Percentiles rank a stretch among this genome's conserved stretches.
Conservation (phyloP, 2,329 filamentous ascomycete genomes). For the Zymoseptoria pseudotritici region DNA sequence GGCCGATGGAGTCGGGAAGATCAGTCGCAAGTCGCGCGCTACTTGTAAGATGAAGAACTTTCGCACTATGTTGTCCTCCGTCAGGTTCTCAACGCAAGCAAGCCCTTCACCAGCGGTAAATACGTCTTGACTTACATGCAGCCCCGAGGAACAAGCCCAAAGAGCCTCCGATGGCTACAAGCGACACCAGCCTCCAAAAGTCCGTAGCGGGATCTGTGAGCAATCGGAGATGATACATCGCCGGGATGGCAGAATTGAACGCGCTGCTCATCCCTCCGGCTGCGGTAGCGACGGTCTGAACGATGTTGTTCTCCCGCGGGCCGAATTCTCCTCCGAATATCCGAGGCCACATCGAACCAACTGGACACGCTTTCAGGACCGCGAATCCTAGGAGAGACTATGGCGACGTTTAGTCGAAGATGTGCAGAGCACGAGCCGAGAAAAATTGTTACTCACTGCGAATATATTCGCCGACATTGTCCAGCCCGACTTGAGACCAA, state of each 20-base stretch:
- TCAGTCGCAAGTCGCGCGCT: constrained; percentile 51
- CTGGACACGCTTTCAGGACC: constrained; percentile 49
- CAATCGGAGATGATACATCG: constrained; percentile 51
- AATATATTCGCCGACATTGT: constrained; percentile 34
- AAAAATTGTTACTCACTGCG: constrained; percentile 15
- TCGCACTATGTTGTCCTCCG: constrained; percentile 47
- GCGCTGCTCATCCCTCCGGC: constrained; percentile 51
- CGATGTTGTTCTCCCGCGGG: constrained; percentile 56
- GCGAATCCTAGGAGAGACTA: constrained; percentile 53
- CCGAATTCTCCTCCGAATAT: constrained; percentile 50
- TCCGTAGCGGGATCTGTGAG: constrained; percentile 46
- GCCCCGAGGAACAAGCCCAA: constrained; percentile 62
- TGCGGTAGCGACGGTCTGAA: constrained; percentile 53
- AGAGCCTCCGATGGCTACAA: constrained; percentile 56
- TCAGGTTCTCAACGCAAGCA: constrained; percentile 43
- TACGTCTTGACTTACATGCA: constrained; percentile 55
- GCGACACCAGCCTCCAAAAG: constrained; percentile 51
- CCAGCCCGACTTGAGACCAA: constrained; percentile 45
- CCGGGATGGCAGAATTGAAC: constrained; percentile 54
- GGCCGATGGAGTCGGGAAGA: constrained; percentile 54
- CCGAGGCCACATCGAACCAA: constrained; percentile 41
- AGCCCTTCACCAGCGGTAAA: too few relatives aligned
- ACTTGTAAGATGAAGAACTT: constrained; percentile 64
- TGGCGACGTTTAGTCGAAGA: constrained; percentile 43
- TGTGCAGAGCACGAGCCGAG: too few relatives aligned